phyloP scores from a whole-genome alignment of 176 grass and related monocot genomes.

The Oropetium thomaeum region DNA sequence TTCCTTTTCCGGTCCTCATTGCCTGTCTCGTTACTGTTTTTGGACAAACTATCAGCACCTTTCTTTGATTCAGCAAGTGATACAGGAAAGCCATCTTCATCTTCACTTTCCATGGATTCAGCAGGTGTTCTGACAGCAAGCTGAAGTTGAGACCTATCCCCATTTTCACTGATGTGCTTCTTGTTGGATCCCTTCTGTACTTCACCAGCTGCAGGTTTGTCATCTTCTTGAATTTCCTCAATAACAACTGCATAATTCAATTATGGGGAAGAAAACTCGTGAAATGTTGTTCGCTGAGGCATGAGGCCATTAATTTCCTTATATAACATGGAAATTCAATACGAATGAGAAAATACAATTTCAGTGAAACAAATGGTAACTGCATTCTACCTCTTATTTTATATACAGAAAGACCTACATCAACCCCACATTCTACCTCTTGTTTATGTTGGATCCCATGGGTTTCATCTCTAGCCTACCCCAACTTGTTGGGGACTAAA shows the following conservation, averaged over 20 bases:
- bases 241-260: constrained; percentile 67
- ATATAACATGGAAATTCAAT: background rate
- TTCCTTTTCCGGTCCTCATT: constrained; percentile 74
- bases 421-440: no score
- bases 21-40: constrained; percentile 21
- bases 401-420: no score
- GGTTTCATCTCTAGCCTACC: no score
- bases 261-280: constrained; percentile 1
- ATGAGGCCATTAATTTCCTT: background rate
- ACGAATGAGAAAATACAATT: background rate
- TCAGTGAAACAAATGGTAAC: background rate
- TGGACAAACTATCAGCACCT: constrained; percentile 13
- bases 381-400: background rate
- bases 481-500: no score
- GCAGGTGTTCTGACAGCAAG: constrained; percentile 42
- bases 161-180: constrained; percentile 45
- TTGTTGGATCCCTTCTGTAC: constrained; percentile 57
- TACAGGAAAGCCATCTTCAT: constrained; percentile 95
- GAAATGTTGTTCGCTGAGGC: background rate
- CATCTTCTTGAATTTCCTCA: constrained; percentile 91
- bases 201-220: constrained; percentile 43
- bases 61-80: constrained; percentile 51
- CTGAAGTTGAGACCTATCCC: constrained; percentile 45
- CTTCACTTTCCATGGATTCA: constrained; percentile 69
- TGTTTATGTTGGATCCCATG: no score